A percentile compares a stretch with the other conserved stretches of the same genome.
Conservation (phyloP, 2,329 filamentous ascomycete genomes). For the Cryphonectria nitschkei region DNA sequence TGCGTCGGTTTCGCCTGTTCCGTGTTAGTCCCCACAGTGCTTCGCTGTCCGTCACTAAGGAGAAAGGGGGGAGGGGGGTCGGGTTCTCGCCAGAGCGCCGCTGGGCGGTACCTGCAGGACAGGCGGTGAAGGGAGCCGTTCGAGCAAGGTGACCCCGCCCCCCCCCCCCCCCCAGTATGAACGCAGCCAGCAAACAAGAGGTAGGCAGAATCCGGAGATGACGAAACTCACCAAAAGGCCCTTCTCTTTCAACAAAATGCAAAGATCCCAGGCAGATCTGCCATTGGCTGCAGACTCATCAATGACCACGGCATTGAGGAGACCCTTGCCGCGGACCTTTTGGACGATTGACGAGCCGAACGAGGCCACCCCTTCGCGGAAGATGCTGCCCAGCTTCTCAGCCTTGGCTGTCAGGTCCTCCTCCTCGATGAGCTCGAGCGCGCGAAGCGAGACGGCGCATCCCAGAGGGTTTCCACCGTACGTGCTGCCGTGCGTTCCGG, state of each 20-base stretch:
- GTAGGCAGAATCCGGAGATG: slow-evolving; percentile 19
- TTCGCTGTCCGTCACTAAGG: slow-evolving; percentile 22
- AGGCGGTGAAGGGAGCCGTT: slow-evolving; percentile 20
- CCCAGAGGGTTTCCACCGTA: slow-evolving; percentile 97
- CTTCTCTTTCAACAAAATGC: slow-evolving; percentile 93
- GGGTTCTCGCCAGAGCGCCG: not conserved
- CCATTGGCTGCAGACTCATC: slow-evolving; percentile 86
- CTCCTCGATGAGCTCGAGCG: slow-evolving; percentile 90
- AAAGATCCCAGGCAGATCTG: slow-evolving; percentile 93
- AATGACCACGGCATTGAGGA: slow-evolving; percentile 95
- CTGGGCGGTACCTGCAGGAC: slow-evolving; percentile 24
- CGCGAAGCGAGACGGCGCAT: slow-evolving; percentile 92
- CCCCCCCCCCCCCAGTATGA: too few relatives aligned
- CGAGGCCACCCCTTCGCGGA: slow-evolving; percentile 76
- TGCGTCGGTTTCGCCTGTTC: slow-evolving; percentile 94
- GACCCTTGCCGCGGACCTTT: slow-evolving; percentile 84
- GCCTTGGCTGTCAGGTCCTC: slow-evolving; percentile 85
- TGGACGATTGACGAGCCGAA: slow-evolving; percentile 82
- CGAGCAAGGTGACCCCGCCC: slow-evolving; percentile 10
- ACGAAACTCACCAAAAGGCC: slow-evolving; percentile 79
- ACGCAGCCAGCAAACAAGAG: slow-evolving; percentile 9
- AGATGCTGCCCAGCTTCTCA: slow-evolving; percentile 77
- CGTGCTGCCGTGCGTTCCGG: slow-evolving; percentile 96
- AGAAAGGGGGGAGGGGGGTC: not conserved
- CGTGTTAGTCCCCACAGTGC: slow-evolving; percentile 31